Evolutionary conservation across 2,329 filamentous ascomycete genomes (phyloP).

Genomic region (Annulohypoxylon truncatum): DNA sequence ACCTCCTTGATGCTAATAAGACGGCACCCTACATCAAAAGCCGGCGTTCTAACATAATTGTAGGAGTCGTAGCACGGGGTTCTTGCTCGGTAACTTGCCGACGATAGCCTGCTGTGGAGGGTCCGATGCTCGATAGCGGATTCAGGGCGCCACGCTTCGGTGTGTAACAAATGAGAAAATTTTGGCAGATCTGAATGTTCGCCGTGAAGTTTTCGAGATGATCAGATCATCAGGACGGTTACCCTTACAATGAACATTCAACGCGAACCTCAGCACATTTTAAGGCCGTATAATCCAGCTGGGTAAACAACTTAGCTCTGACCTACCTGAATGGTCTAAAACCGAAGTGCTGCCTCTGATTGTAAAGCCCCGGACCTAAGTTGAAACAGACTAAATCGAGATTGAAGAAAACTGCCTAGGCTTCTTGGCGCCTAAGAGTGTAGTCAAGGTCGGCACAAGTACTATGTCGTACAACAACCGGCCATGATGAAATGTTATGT

Average conservation of each 20-base stretch:
- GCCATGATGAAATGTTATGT: conserved; percentile 8
- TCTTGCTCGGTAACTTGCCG: conserved; percentile 30
- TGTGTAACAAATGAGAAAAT: conserved; percentile 1
- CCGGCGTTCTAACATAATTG: conserved; percentile 6
- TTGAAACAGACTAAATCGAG: conserved; percentile 1
- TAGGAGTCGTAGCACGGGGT: conserved; percentile 15
- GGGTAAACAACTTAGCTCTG: neutral
- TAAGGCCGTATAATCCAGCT: neutral
- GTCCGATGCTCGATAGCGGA: conserved; percentile 15
- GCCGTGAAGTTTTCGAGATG: neutral
- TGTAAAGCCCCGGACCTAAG: neutral
- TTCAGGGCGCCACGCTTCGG: conserved; percentile 19
- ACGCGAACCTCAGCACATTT: neutral
- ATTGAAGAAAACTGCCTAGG: conserved; percentile 14
- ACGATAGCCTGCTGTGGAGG: conserved; percentile 14
- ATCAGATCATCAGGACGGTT: neutral
- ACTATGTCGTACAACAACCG: conserved; percentile 27
- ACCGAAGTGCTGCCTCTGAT: neutral
- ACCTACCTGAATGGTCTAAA: neutral
- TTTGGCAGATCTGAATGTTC: conserved; percentile 10
- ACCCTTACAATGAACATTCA: neutral
- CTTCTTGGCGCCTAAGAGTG: conserved; percentile 14
- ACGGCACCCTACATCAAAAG: conserved; percentile 27
- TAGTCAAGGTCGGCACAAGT: conserved; percentile 12
- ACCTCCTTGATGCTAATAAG: conserved; percentile 1